Percentiles rank a stretch among this genome's conserved stretches.
Conservation (phyloP, 108 stramenopile species). For the Bacterosira constricta region DNA sequence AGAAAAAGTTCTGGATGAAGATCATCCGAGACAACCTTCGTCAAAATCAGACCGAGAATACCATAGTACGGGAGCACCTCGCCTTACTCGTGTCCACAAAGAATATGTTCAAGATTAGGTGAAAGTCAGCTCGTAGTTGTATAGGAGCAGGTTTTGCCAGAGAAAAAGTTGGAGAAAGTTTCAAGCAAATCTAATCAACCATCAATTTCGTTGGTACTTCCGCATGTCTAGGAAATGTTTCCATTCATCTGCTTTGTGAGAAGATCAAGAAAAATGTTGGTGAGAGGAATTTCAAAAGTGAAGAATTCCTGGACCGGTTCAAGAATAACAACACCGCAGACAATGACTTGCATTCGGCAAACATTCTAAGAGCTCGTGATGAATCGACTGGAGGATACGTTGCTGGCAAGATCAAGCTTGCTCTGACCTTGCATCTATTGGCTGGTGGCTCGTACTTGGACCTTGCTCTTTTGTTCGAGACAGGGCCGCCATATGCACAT, state of each 20-base stretch:
- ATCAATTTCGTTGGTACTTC: background rate
- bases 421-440: conserved; percentile 7
- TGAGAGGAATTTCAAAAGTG: background rate
- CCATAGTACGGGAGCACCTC: too few species aligned
- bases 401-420: conserved; percentile 15
- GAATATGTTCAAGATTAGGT: too few species aligned
- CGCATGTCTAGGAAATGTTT: background rate
- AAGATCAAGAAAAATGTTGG: background rate
- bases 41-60: too few species aligned
- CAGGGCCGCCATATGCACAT: conserved; percentile 5
- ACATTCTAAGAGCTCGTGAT: too few species aligned
- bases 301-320: background rate
- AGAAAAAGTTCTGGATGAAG: too few species aligned
- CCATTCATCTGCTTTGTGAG: background rate
- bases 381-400: conserved; percentile 20
- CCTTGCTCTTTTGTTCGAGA: conserved; percentile 9
- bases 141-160: too few species aligned
- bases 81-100: too few species aligned
- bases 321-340: background rate
- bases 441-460: conserved; percentile 28
- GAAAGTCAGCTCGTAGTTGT: too few species aligned
- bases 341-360: too few species aligned
- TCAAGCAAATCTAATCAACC: background rate
- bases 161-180: too few species aligned
- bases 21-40: too few species aligned